Conservation (phyloP, 768 basidiomycete species). For the Amylocystis lapponica region DNA sequence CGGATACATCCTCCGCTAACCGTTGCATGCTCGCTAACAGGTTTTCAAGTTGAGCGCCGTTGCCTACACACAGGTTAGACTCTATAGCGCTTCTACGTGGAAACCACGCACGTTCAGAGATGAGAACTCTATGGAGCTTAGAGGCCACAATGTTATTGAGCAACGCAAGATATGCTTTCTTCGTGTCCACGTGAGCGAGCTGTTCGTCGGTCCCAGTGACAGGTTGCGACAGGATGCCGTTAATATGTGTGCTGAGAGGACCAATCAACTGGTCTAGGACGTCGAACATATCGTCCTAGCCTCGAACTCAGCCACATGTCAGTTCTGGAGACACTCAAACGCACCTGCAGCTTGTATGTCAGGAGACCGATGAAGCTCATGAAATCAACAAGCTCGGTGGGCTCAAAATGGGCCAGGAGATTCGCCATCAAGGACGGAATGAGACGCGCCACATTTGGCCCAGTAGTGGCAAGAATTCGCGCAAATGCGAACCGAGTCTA, state of each 20-base stretch:
- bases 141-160: constrained; percentile 76
- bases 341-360: constrained; percentile 86
- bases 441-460: constrained; percentile 77
- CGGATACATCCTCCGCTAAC: constrained; percentile 70
- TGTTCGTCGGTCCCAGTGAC: constrained; percentile 85
- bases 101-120: constrained; percentile 69
- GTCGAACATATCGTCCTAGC: constrained; percentile 75
- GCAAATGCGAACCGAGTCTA: constrained; percentile 93
- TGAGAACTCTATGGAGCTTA: constrained; percentile 79
- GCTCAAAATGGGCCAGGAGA: constrained; percentile 88
- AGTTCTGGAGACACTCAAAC: constrained; percentile 3
- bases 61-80: constrained; percentile 47
- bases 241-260: constrained; percentile 81
- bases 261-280: constrained; percentile 88
- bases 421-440: constrained; percentile 88
- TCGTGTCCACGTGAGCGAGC: constrained; percentile 71
- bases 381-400: constrained; percentile 90
- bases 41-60: constrained; percentile 60
- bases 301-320: background rate
- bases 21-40: constrained; percentile 70
- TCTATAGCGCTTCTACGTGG: too few species aligned
- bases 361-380: constrained; percentile 91
- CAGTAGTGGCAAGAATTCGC: constrained; percentile 85
- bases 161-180: constrained; percentile 82
- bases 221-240: constrained; percentile 72